A percentile compares a stretch with the other conserved stretches of the same genome.
phyloP scores from a whole-genome alignment of 2,329 filamentous ascomycete genomes.

The Ceratocystis ficicola region DNA sequence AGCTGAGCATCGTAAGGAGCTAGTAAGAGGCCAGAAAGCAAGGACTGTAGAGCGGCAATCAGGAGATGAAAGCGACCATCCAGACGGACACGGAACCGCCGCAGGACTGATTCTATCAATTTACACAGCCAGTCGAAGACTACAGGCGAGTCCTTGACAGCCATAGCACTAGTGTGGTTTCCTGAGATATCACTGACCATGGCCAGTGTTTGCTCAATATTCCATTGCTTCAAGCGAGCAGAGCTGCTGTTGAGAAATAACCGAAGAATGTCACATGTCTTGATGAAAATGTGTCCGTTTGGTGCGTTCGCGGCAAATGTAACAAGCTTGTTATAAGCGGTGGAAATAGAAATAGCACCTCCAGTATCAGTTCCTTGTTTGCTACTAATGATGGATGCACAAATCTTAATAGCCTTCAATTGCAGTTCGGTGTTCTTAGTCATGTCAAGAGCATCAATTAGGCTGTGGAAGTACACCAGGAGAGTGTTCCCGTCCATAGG shows the following conservation, averaged over 20 bases:
- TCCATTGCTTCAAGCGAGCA: slow-evolving; percentile 45
- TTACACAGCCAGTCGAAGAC: slow-evolving; percentile 40
- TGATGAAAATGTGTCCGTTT: slow-evolving; percentile 28
- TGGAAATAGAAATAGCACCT: slow-evolving; percentile 31
- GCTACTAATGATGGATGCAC: slow-evolving; percentile 25
- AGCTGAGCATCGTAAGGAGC: slow-evolving; percentile 29
- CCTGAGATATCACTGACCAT: slow-evolving; percentile 31
- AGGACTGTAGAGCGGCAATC: slow-evolving; percentile 40
- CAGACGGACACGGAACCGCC: slow-evolving; percentile 47
- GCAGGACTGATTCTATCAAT: slow-evolving; percentile 45
- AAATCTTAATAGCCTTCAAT: slow-evolving; percentile 35
- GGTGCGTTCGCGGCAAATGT: slow-evolving; percentile 15
- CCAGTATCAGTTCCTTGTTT: slow-evolving; percentile 21
- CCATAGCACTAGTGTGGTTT: slow-evolving; percentile 27
- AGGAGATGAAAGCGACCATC: slow-evolving; percentile 51
- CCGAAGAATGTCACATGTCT: slow-evolving; percentile 34
- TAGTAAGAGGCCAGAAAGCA: slow-evolving; percentile 43
- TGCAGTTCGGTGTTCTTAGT: slow-evolving; percentile 31
- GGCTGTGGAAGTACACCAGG: slow-evolving; percentile 32
- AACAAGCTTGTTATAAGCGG: slow-evolving; percentile 33
- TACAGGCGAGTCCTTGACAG: slow-evolving; percentile 28
- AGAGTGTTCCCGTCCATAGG: slow-evolving; percentile 29
- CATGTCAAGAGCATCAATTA: slow-evolving; percentile 29
- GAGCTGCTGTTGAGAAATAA: slow-evolving; percentile 40
- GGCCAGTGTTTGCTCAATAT: slow-evolving; percentile 41